These are phyloP conservation scores for Rhodosporidiobolus odoratus DNA, from an alignment of 768 basidiomycete genomes.

Conservation along the genomic window DNA sequence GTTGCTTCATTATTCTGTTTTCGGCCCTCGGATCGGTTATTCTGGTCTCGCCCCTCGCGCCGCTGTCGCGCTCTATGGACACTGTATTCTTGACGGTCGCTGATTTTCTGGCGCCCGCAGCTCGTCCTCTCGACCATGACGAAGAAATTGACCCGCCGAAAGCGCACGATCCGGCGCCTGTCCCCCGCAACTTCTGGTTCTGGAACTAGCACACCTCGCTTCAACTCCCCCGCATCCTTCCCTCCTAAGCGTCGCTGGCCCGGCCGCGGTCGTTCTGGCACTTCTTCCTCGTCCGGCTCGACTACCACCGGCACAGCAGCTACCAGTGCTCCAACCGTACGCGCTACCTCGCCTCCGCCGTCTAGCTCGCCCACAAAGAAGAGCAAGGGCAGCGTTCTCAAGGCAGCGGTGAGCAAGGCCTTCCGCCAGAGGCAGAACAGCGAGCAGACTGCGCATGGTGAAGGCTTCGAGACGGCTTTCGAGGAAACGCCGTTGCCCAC, in stretches of 20 bases:
- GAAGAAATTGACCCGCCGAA: conserved; percentile 43
- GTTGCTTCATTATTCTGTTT: neutral
- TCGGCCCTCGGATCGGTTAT: neutral
- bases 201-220: conserved; percentile 47
- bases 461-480: neutral
- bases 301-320: neutral
- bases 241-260: conserved; percentile 15
- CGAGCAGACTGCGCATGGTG: no score
- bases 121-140: conserved; percentile 46
- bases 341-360: neutral
- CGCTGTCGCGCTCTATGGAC: no score
- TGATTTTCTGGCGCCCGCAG: neutral
- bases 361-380: neutral
- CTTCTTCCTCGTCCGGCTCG: neutral
- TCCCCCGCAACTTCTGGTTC: neutral
- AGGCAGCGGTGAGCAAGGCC: conserved; percentile 6
- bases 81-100: neutral
- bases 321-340: no score
- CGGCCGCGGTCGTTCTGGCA: neutral
- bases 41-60: no score
- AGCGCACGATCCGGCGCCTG: conserved; percentile 41
- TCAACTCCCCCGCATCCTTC: conserved; percentile 51
- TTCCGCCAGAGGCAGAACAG: neutral
- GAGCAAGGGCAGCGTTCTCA: neutral
- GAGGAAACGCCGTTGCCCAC: neutral